A percentile compares a stretch with the other conserved stretches of the same genome.
phyloP scores from a whole-genome alignment of 345 rosid species.

The Camelina sativa region DNA sequence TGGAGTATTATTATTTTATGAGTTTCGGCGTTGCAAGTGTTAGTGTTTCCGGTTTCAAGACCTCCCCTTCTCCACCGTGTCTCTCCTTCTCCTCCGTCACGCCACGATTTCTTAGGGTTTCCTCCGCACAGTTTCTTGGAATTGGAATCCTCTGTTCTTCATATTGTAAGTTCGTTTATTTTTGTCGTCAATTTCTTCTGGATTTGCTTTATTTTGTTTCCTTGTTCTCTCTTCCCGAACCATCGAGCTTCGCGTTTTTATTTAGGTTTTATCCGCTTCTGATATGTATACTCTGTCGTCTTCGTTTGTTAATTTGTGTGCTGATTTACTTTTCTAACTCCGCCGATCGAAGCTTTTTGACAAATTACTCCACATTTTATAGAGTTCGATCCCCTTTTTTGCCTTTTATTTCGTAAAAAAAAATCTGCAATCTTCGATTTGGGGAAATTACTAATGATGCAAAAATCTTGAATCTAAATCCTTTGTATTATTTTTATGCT shows the following conservation, averaged over 20 bases:
- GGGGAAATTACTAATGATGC: neutral
- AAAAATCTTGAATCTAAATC: slow-evolving; percentile 16
- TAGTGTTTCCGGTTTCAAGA: too few species aligned
- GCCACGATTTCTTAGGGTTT: too few species aligned
- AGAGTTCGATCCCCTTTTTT: neutral
- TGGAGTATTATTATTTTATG: too few species aligned
- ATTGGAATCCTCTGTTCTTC: too few species aligned
- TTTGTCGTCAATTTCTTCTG: neutral
- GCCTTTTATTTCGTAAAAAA: neutral
- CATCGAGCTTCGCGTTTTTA: neutral
- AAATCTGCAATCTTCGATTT: neutral
- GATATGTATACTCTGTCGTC: neutral
- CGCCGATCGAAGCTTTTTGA: neutral
- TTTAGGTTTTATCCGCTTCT: neutral
- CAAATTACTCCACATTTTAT: neutral
- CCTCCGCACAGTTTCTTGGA: too few species aligned
- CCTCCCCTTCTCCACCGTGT: too few species aligned
- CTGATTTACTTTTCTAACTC: slow-evolving; percentile 1
- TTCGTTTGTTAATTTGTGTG: neutral
- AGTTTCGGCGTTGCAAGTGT: too few species aligned
- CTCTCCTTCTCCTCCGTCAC: too few species aligned
- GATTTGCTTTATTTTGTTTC: neutral
- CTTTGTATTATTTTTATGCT: neutral
- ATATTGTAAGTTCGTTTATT: slow-evolving; percentile 15
- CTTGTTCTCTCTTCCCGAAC: neutral